Conservation (phyloP, 139 green algal genomes). For the Pseudopediastrum boryanum region DNA sequence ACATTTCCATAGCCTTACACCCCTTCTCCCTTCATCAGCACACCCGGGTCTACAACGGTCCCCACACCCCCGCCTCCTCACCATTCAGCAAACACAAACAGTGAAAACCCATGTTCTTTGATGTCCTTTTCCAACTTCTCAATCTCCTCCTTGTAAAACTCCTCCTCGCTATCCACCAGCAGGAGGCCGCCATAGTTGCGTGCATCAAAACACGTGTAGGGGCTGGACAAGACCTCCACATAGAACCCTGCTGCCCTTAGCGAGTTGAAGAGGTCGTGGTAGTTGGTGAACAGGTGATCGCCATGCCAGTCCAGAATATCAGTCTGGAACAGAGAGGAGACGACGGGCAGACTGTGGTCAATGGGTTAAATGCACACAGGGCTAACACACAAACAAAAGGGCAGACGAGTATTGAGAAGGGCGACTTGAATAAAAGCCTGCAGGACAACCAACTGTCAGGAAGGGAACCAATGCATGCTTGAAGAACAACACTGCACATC, state of each 20-base stretch:
- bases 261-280: constrained; percentile 83
- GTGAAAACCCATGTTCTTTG: constrained; percentile 62
- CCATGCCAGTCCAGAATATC: constrained; percentile 99
- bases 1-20: no score
- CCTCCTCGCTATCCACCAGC: constrained; percentile 35
- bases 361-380: background rate
- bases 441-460: no score
- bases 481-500: no score
- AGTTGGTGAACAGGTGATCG: constrained; percentile 98
- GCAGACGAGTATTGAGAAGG: no score
- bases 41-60: background rate
- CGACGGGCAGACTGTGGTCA: no score
- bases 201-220: constrained; percentile 95
- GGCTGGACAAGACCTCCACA: constrained; percentile 88
- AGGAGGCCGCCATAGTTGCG: constrained; percentile 71
- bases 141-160: constrained; percentile 72
- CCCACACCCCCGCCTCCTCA: constrained; percentile 39
- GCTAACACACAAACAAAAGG: background rate
- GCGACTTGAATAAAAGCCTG: no score
- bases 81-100: constrained; percentile 97
- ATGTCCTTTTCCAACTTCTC: constrained; percentile 85
- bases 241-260: constrained; percentile 78
- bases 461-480: no score
- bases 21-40: background rate
- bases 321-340: constrained; percentile 22